Base-by-base conservation (phyloP, 108 stramenopile genomes). In the Schizochytrium sp. region DNA sequence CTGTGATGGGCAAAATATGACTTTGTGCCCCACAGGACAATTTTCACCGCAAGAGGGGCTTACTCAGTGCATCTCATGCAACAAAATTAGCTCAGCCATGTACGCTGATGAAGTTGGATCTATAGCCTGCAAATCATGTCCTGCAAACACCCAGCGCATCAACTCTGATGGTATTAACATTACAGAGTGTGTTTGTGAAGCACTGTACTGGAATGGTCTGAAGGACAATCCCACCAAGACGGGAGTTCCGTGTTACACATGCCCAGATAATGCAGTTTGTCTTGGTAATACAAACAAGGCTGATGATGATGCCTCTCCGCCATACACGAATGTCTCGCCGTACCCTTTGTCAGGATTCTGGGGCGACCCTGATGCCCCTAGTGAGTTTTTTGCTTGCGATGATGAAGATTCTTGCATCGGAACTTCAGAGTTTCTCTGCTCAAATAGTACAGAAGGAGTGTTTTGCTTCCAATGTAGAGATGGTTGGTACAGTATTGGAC, bases 21-120 rank as follows among this genome's bases (percentile, higher is more conserved):
- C 64, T 38, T 44, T 69, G 64, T 69, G 64, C 2, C 42, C 12
- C 10, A 44, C 44, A 44, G 64, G 64, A 69, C 40, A 7, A 8
- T 69, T 69, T 69, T 12, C 64, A 28, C 64, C 64, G 64, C 64
- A 69, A 15, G 64, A 69, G 64, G 64, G 64, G 5, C 64, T 69
- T 1, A 69, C 64, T 38, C 64, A 69, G 3, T 69, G 64, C 64
- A 69, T 69, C 28, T 38, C 28, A 0, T 69, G 64, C 64, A 69
- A 69, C 64, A 69, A 38, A 69, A 69, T 69, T 44, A 69, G 64
- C 64, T 44, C 64, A 15, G 44, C 12, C 12, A 1, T 69, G 12
- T 69, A 69, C 64, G 64, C 64, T 0, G 64, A 69, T 44, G 28
- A 10, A 5, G 28, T 5, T 7, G 64, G 64, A 8, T 38, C 44